Evolutionary conservation across 2,329 filamentous ascomycete species (phyloP), one percentile per base, ranked within the genome.

Genomic region (Uncinocarpus reesii): DNA sequence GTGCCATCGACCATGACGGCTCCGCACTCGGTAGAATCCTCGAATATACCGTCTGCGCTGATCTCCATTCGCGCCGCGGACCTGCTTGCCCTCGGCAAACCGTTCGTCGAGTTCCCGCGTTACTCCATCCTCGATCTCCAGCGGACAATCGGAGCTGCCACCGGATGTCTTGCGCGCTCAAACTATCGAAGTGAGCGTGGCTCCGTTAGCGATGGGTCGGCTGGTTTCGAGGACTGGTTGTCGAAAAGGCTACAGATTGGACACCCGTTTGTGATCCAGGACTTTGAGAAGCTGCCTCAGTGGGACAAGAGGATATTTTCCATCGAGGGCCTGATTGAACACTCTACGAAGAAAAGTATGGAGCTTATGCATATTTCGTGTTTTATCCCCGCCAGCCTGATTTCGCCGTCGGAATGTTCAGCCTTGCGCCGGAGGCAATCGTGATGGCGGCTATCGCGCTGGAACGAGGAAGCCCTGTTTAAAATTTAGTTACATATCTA

Each of bases 21-120:
- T 62, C 68, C 50, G 67, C 69, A 49, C 60, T 63, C 34, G 66
- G 70, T 55, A 61, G 65, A 42, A 70, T 71, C 3, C 65, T 34
- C 45, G 28, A 69, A 56, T 67, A 67, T 61, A 67, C 68, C 42
- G 70, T 71, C 50, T 65, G 68, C 40, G 10, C 32, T 36, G n/a
- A 37, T 20, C 28, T 48, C 46, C 26, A 21, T 48, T n/a, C 38
- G 46, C 23, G 46, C 38, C 8, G 50, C 56, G 40, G 54, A 60
- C 18, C 54, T 62, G 15, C 55, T 60, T 24, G 57, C 51, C 29
- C 49, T 53, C 20, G 59, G 59, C 24, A 57, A 55, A 48, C 59
- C 59, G 16, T 62, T 62, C 37, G 54, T 61, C 45, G 56, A 60
- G 42, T 62, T 62, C 52, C 58, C 58, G 42, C 57, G 56, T 40